Percentiles rank a stretch among this genome's conserved stretches.
These are phyloP conservation scores for Leucocoprinus leucothites DNA, from an alignment of 768 basidiomycete species.

Conservation along the genomic window DNA sequence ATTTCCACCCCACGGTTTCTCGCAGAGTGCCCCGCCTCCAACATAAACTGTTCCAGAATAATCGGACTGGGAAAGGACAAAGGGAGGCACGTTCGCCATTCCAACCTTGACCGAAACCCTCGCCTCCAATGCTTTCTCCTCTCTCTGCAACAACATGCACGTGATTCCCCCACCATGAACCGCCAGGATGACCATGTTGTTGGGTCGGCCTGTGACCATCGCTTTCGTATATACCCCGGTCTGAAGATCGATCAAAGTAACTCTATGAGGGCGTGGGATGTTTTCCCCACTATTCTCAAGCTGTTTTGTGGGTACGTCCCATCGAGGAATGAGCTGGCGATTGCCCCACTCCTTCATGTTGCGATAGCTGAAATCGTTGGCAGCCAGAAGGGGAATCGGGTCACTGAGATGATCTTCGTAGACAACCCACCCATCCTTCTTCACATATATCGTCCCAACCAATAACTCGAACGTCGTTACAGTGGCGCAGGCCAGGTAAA, in stretches of 20 bases:
- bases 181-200: slow-evolving; percentile 14
- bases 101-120: slow-evolving; percentile 14
- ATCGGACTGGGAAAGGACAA: slow-evolving; percentile 14
- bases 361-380: slow-evolving; percentile 11
- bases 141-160: slow-evolving; percentile 20
- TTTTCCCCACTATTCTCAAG: not conserved
- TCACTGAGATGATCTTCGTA: slow-evolving; percentile 12
- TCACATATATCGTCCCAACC: slow-evolving; percentile 10
- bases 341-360: slow-evolving; percentile 11
- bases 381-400: not conserved
- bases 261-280: not conserved
- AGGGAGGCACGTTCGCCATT: slow-evolving; percentile 21
- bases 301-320: not conserved
- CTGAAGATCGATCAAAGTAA: slow-evolving; percentile 9
- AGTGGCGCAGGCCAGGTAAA: not conserved
- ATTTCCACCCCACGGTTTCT: no score
- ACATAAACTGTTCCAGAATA: slow-evolving; percentile 5
- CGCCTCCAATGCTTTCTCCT: not conserved
- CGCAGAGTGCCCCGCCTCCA: not conserved
- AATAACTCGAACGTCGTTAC: not conserved
- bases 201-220: slow-evolving; percentile 4
- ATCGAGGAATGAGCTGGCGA: slow-evolving; percentile 11
- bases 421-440: slow-evolving; percentile 13
- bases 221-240: slow-evolving; percentile 7
- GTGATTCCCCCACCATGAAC: slow-evolving; percentile 20